phyloP scores from a whole-genome alignment of 352 stramenopile genomes.

The Phytophthora parvispora region DNA sequence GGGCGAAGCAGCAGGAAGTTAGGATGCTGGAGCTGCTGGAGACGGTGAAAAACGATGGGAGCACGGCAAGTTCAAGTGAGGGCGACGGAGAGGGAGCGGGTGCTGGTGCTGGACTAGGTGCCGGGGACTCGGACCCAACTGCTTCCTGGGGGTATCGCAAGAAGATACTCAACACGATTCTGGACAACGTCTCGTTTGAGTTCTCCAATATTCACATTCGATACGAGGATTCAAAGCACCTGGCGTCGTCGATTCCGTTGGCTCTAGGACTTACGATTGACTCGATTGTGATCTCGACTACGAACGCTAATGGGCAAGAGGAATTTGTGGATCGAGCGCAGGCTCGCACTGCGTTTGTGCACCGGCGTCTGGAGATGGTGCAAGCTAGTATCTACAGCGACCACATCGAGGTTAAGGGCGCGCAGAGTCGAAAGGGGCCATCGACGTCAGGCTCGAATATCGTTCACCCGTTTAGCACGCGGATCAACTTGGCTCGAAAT shows the following conservation, averaged over 20 bases:
- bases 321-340: conserved; percentile 85
- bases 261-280: conserved; percentile 82
- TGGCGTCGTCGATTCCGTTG: conserved; percentile 67
- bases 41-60: conserved; percentile 66
- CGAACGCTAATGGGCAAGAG: conserved; percentile 83
- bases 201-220: conserved; percentile 86
- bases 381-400: conserved; percentile 78
- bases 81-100: conserved; percentile 3
- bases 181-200: conserved; percentile 89
- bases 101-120: neutral
- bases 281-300: conserved; percentile 75
- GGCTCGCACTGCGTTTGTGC: conserved; percentile 84
- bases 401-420: conserved; percentile 28
- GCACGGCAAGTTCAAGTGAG: conserved; percentile 21
- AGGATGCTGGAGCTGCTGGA: conserved; percentile 81
- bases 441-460: conserved; percentile 59
- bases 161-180: conserved; percentile 85
- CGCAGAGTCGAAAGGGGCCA: conserved; percentile 10
- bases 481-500: conserved; percentile 82
- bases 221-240: conserved; percentile 81
- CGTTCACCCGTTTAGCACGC: conserved; percentile 80
- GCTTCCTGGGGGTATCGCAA: conserved; percentile 81
- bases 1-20: conserved; percentile 87
- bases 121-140: conserved; percentile 50
- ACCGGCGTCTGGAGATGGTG: conserved; percentile 74